phyloP scores from a whole-genome alignment of 441 rosid genomes.

The Adansonia grandidieri region DNA sequence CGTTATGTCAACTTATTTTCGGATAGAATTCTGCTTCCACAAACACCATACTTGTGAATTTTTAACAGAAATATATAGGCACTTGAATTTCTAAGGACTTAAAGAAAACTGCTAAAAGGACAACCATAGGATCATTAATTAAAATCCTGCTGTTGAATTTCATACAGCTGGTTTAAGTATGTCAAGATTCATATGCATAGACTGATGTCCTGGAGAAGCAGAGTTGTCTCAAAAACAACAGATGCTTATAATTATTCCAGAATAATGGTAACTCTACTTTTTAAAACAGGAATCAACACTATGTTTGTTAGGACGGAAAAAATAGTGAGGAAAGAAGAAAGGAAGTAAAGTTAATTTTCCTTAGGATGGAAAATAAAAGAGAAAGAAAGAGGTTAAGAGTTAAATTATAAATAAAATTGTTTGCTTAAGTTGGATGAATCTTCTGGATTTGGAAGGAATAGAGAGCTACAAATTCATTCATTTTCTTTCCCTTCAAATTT shows the following conservation, averaged over 20 bases:
- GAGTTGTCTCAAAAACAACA: not conserved
- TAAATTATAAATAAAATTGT: too few relatives aligned
- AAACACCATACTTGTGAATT: not conserved
- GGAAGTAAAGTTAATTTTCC: too few relatives aligned
- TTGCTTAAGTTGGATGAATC: too few relatives aligned
- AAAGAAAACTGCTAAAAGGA: not conserved
- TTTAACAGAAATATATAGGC: not conserved
- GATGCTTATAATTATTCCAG: not conserved
- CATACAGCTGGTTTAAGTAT: not conserved
- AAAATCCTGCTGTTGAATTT: not conserved
- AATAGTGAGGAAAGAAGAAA: too few relatives aligned
- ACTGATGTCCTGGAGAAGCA: not conserved
- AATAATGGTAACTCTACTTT: not conserved
- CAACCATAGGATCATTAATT: not conserved
- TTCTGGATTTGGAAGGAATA: too few relatives aligned
- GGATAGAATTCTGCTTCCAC: not conserved
- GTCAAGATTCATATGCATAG: not conserved
- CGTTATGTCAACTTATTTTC: not conserved
- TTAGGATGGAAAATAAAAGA: too few relatives aligned
- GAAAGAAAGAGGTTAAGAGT: too few relatives aligned
- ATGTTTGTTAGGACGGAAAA: too few relatives aligned
- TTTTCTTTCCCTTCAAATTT: not conserved
- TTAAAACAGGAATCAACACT: too few relatives aligned
- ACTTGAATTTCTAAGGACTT: not conserved
- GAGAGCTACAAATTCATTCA: not conserved